Conservation (phyloP, 1,139 yeast species). For the Zygoascus meyerae region DNA sequence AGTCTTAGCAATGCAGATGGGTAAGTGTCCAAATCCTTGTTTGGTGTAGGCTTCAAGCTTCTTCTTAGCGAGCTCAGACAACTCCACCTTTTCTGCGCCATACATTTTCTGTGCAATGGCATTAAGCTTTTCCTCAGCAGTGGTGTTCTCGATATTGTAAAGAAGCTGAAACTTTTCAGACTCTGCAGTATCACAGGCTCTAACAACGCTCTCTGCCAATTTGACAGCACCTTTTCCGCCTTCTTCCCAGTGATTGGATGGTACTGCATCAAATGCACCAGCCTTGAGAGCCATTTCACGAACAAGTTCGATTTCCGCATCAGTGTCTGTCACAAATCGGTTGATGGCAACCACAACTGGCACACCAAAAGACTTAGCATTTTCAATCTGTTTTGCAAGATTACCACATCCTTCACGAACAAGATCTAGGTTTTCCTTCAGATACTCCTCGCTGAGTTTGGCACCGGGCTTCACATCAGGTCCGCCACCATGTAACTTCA, state of each 20-base stretch:
- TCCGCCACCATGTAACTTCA: constrained; percentile 97
- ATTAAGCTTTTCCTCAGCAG: constrained; percentile 81
- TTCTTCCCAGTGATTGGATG: constrained; percentile 95
- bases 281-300: constrained; percentile 80
- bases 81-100: constrained; percentile 88
- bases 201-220: constrained; percentile 78
- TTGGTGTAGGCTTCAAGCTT: constrained; percentile 77
- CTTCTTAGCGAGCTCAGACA: constrained; percentile 76
- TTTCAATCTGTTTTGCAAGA: constrained; percentile 83
- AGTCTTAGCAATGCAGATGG: constrained; percentile 96
- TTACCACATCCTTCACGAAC: constrained; percentile 82
- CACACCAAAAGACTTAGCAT: constrained; percentile 79
- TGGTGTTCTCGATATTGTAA: constrained; percentile 58
- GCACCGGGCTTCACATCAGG: constrained; percentile 97
- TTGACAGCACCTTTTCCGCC: constrained; percentile 94
- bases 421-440: constrained; percentile 78
- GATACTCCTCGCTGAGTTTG: constrained; percentile 79
- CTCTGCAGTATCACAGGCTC: constrained; percentile 50
- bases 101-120: constrained; percentile 87
- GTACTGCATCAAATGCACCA: constrained; percentile 91
- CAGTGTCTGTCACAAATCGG: constrained; percentile 82
- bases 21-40: constrained; percentile 89
- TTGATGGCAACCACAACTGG: constrained; percentile 97
- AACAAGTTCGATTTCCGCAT: constrained; percentile 75
- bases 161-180: constrained; percentile 58